These are phyloP conservation scores for Panicum hallii DNA, from an alignment of 202 grass and related monocot species.

Conservation along the genomic window DNA sequence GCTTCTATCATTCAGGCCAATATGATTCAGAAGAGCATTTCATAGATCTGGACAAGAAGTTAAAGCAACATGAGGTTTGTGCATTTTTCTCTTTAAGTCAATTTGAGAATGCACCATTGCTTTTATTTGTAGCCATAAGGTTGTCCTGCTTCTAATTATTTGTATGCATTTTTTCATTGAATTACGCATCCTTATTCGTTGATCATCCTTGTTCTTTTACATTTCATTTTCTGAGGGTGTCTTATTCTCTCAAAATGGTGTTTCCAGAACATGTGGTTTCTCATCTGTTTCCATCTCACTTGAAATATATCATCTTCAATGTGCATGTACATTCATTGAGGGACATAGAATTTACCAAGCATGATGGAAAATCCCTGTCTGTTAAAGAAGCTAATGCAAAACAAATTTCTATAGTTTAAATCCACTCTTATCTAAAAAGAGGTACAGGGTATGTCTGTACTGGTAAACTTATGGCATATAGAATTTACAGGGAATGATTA, in stretches of 20 bases:
- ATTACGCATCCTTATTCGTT: constrained; percentile 21
- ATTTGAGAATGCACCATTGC: not conserved
- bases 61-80: constrained; percentile 85
- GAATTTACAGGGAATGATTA: not conserved
- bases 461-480: not conserved
- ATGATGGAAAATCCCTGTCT: not conserved
- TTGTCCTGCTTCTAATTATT: not conserved
- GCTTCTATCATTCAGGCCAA: constrained; percentile 97
- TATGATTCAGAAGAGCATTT: constrained; percentile 91
- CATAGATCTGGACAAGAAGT: constrained; percentile 80
- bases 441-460: not conserved
- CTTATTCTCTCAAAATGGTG: not conserved
- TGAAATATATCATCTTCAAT: not conserved
- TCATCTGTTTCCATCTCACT: constrained; percentile 10
- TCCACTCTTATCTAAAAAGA: not conserved
- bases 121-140: constrained; percentile 18
- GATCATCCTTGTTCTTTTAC: not conserved
- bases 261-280: not conserved
- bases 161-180: constrained; percentile 5
- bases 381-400: not conserved
- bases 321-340: not conserved
- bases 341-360: not conserved
- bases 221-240: constrained; percentile 12
- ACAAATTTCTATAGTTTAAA: not conserved
- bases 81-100: constrained; percentile 32